Percentiles rank a stretch among this genome's conserved stretches.
Evolutionary conservation across 2,329 filamentous ascomycete genomes (phyloP).

Genomic region (Triangularia verruculosa): DNA sequence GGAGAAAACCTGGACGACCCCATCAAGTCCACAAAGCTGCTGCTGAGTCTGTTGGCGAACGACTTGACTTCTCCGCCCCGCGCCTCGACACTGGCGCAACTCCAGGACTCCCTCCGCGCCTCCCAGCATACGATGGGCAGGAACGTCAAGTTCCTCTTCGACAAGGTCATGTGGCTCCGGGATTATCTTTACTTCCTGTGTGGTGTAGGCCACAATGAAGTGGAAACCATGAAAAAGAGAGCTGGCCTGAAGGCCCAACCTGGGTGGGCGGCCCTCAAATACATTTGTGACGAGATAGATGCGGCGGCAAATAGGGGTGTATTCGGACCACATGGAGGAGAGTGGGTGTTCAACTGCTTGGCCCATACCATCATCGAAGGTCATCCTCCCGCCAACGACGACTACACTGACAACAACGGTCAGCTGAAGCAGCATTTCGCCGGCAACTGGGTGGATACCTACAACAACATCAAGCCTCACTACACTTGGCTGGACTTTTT

Average conservation of each 20-base stretch:
- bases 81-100: not conserved
- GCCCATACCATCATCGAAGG: conserved; percentile 1
- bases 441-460: conserved; percentile 1
- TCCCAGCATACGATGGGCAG: conserved; percentile 9
- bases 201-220: not conserved
- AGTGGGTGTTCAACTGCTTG: conserved; percentile 3
- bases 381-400: not conserved
- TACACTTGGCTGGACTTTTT: conserved; percentile 23
- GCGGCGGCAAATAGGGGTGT: not conserved
- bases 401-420: not conserved
- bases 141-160: conserved; percentile 30
- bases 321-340: conserved; percentile 4
- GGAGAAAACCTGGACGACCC: conserved; percentile 5
- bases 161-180: conserved; percentile 23
- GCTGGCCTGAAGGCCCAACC: not conserved
- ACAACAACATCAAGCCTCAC: conserved; percentile 8
- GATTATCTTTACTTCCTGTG: conserved; percentile 7
- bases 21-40: conserved; percentile 10
- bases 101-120: not conserved
- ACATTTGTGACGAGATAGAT: not conserved
- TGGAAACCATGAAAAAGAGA: not conserved
- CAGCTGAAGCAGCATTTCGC: not conserved
- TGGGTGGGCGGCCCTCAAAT: not conserved
- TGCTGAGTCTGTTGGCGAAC: conserved; percentile 16
- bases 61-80: not conserved